phyloP scores from a whole-genome alignment of 352 stramenopile species.

The Pythium apleroticum region DNA sequence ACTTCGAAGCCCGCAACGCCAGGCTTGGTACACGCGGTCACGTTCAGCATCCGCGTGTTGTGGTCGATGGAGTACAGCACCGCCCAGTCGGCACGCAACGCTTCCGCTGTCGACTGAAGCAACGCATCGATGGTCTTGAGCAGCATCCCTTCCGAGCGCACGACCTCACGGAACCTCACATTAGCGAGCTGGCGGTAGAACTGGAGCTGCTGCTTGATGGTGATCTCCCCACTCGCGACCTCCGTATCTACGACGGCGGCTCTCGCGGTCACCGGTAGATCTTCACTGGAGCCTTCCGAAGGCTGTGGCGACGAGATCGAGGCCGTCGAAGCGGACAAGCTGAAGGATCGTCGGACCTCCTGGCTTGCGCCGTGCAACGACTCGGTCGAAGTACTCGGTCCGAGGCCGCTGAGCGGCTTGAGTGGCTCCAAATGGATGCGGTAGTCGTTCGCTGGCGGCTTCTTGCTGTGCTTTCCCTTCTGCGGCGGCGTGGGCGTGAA shows the following conservation, averaged over 20 bases:
- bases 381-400: constrained; percentile 16
- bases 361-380: not conserved
- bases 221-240: not conserved
- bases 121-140: constrained; percentile 47
- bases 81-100: constrained; percentile 45
- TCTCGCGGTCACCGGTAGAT: not conserved
- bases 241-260: not conserved
- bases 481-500: constrained; percentile 57
- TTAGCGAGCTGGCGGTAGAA: constrained; percentile 61
- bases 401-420: constrained; percentile 39
- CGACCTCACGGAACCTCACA: constrained; percentile 49
- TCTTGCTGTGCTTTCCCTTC: constrained; percentile 54
- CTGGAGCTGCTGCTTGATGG: constrained; percentile 44
- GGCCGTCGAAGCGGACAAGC: not conserved
- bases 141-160: constrained; percentile 40
- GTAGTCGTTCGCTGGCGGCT: constrained; percentile 43
- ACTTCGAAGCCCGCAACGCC: constrained; percentile 50
- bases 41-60: constrained; percentile 34
- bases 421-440: constrained; percentile 68
- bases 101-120: constrained; percentile 36
- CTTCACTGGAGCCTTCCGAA: not conserved
- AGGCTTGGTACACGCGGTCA: constrained; percentile 50
- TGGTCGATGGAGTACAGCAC: constrained; percentile 61
- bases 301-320: not conserved
- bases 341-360: constrained; percentile 3